A percentile compares a stretch with the other conserved stretches of the same genome.
Conservation (phyloP, 2,329 filamentous ascomycete species). For the Fusarium sp. region DNA sequence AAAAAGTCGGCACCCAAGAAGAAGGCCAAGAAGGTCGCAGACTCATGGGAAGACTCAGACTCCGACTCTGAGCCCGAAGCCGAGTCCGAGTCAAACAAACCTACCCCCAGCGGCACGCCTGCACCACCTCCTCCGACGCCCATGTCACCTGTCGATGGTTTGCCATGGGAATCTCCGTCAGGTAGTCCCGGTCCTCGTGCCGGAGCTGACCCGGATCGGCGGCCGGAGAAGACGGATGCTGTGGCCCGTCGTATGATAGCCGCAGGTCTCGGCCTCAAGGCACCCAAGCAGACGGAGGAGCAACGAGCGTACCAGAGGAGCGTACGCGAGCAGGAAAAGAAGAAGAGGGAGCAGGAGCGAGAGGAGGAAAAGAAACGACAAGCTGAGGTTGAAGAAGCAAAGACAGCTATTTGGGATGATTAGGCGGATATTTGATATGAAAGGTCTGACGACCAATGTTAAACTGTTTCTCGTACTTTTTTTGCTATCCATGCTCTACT, state of each 20-base stretch:
- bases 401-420: slow-evolving; percentile 87
- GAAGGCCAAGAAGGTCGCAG: slow-evolving; percentile 45
- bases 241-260: slow-evolving; percentile 92
- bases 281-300: slow-evolving; percentile 86
- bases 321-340: slow-evolving; percentile 85
- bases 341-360: slow-evolving; percentile 77
- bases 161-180: slow-evolving; percentile 33
- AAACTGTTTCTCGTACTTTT: too few species aligned
- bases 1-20: slow-evolving; percentile 45
- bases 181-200: slow-evolving; percentile 13
- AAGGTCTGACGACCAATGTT: too few species aligned
- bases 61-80: slow-evolving; percentile 54
- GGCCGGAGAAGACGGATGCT: slow-evolving; percentile 93
- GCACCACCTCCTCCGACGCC: slow-evolving; percentile 75
- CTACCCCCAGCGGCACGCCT: slow-evolving; percentile 52
- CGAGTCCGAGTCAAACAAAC: slow-evolving; percentile 44
- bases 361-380: slow-evolving; percentile 70
- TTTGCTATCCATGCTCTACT: too few species aligned
- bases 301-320: slow-evolving; percentile 87
- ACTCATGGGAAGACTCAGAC: slow-evolving; percentile 70
- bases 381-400: slow-evolving; percentile 78
- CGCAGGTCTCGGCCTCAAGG: slow-evolving; percentile 83
- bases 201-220: slow-evolving; percentile 40
- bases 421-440: slow-evolving; percentile 44
- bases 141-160: slow-evolving; percentile 59